Evolutionary conservation across 2,329 filamentous ascomycete species (phyloP).

Genomic region (Dendryphion nanum): DNA sequence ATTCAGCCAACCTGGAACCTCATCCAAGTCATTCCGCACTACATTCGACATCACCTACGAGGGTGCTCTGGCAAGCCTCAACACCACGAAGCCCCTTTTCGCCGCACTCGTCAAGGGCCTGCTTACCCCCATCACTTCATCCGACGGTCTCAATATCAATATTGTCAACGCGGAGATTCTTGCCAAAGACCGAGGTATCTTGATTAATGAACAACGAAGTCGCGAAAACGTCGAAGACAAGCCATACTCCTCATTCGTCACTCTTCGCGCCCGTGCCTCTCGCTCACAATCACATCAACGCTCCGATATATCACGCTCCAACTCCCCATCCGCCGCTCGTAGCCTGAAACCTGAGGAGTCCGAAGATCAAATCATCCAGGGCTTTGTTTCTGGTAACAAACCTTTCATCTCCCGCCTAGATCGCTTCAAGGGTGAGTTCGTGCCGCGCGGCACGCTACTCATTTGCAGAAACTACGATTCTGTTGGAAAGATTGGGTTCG

Average conservation of each 20-base stretch:
- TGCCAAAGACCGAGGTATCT: slow-evolving; percentile 73
- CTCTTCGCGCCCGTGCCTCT: slow-evolving; percentile 57
- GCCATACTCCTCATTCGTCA: slow-evolving; percentile 70
- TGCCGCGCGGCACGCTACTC: slow-evolving; percentile 70
- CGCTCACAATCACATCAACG: slow-evolving; percentile 35
- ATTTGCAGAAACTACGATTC: slow-evolving; percentile 79
- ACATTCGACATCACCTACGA: slow-evolving; percentile 77
- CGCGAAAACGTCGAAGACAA: slow-evolving; percentile 59
- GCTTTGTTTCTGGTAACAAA: slow-evolving; percentile 63
- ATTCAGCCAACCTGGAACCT: slow-evolving; percentile 20
- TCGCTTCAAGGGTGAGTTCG: slow-evolving; percentile 71
- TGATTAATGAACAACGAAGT: slow-evolving; percentile 71
- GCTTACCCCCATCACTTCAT: slow-evolving; percentile 65
- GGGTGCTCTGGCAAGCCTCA: slow-evolving; percentile 68
- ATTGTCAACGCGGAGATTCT: slow-evolving; percentile 79
- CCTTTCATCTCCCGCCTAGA: slow-evolving; percentile 72
- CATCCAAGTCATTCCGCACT: slow-evolving; percentile 52
- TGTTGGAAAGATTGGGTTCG: slow-evolving; percentile 78
- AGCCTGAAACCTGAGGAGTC: slow-evolving; percentile 4
- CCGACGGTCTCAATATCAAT: slow-evolving; percentile 69
- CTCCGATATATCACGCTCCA: slow-evolving; percentile 19
- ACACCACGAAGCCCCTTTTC: slow-evolving; percentile 75
- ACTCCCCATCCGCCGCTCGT: slow-evolving; percentile 24
- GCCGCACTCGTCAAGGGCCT: slow-evolving; percentile 78
- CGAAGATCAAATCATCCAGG: slow-evolving; percentile 58